Conservation (phyloP, 768 basidiomycete species). For the Lentinula sp. region DNA sequence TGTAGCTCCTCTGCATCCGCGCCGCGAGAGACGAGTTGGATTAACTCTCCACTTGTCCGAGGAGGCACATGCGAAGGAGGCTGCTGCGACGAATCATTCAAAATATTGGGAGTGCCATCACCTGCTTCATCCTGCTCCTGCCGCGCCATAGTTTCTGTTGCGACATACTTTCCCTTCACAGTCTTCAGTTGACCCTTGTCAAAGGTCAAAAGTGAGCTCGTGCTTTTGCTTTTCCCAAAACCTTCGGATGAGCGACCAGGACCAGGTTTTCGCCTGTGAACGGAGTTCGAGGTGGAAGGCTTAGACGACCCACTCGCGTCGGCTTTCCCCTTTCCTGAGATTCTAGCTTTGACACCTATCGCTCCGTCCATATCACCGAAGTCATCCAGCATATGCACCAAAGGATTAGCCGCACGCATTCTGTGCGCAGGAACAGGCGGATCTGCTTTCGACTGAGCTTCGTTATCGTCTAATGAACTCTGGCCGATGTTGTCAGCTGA, state of each 20-base stretch:
- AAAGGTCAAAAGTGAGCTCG: constrained; percentile 49
- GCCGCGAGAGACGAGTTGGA: constrained; percentile 45
- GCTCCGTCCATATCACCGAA: constrained; percentile 27
- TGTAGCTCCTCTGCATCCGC: constrained; percentile 32
- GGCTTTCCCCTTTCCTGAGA: constrained; percentile 12
- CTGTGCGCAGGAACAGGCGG: constrained; percentile 34
- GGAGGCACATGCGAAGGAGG: constrained; percentile 8
- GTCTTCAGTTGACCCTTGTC: constrained; percentile 47
- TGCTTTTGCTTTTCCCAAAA: constrained; percentile 24
- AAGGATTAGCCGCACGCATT: constrained; percentile 43
- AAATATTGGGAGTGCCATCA: constrained; percentile 7
- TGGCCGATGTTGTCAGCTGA: not conserved
- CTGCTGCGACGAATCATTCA: constrained; percentile 10
- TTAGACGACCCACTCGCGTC: not conserved
- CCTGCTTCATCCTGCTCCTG: not conserved
- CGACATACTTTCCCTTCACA: constrained; percentile 37
- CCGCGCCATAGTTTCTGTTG: not conserved
- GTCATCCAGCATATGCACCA: constrained; percentile 47
- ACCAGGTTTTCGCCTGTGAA: constrained; percentile 32
- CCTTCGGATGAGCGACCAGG: constrained; percentile 46
- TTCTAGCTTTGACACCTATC: constrained; percentile 45
- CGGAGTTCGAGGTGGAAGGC: constrained; percentile 9
- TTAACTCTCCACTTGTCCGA: constrained; percentile 39
- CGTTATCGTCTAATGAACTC: not conserved
- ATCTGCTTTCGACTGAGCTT: not conserved